These are phyloP conservation scores for Ceratocystis harringtonii DNA, from an alignment of 2,329 filamentous ascomycete species.

Conservation along the genomic window DNA sequence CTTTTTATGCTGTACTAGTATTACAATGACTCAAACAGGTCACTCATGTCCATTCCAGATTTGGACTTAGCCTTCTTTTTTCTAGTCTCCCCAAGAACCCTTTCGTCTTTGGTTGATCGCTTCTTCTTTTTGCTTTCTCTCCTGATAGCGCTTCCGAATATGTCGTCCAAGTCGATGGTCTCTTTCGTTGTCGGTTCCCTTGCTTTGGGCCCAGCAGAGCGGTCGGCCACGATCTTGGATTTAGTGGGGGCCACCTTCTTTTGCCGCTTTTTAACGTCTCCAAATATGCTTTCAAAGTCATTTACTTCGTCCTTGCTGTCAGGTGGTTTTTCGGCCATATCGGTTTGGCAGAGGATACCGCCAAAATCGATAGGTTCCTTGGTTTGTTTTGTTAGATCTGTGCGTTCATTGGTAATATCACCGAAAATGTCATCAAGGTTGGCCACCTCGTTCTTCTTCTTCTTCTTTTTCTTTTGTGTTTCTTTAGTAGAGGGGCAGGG, in stretches of 20 bases:
- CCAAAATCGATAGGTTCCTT: not conserved
- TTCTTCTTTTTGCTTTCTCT: constrained; percentile 25
- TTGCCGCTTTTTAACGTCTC: not conserved
- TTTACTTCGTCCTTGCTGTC: not conserved
- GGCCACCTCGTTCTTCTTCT: not conserved
- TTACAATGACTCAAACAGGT: constrained; percentile 45
- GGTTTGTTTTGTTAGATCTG: not conserved
- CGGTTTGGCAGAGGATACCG: not conserved
- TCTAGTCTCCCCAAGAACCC: constrained; percentile 21
- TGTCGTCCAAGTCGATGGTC: constrained; percentile 9
- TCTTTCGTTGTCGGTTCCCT: not conserved
- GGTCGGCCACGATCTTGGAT: not conserved
- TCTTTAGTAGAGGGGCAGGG: not conserved
- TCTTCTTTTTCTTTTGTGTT: not conserved
- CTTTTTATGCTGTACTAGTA: not conserved
- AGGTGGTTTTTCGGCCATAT: not conserved
- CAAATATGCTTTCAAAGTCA: constrained; percentile 5
- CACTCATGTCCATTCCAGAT: constrained; percentile 24
- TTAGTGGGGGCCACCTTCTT: not conserved
- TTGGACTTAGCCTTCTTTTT: constrained; percentile 43
- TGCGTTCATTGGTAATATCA: not conserved
- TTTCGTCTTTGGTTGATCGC: not conserved
- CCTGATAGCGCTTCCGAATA: constrained; percentile 9
- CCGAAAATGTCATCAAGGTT: constrained; percentile 10
- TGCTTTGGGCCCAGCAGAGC: not conserved